phyloP scores from a whole-genome alignment of 2,329 filamentous ascomycete species.

The Aureobasidium subglaciale region DNA sequence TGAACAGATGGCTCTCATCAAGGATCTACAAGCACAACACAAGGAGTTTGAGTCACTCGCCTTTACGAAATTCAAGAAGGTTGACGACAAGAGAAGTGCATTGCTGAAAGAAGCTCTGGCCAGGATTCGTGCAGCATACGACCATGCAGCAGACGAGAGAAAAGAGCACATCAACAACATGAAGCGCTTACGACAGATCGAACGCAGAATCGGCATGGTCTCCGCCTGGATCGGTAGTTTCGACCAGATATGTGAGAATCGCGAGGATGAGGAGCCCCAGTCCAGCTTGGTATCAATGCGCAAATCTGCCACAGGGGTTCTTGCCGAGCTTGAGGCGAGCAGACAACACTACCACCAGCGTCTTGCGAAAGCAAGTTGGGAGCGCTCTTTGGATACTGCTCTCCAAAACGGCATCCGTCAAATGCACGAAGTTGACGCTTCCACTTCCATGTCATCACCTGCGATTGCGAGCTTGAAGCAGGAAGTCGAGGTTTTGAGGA shows the following conservation, averaged over 20 bases:
- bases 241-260: constrained; percentile 67
- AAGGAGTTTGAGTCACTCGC: constrained; percentile 78
- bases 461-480: constrained; percentile 64
- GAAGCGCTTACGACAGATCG: constrained; percentile 74
- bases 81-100: constrained; percentile 73
- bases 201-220: constrained; percentile 78
- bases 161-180: constrained; percentile 71
- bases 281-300: constrained; percentile 66
- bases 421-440: constrained; percentile 61
- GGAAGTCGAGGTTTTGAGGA: constrained; percentile 80
- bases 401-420: constrained; percentile 78
- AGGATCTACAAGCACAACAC: constrained; percentile 87
- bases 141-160: constrained; percentile 69
- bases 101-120: constrained; percentile 70
- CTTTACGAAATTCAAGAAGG: constrained; percentile 85
- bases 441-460: constrained; percentile 51
- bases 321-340: constrained; percentile 82
- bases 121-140: constrained; percentile 75
- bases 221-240: constrained; percentile 91
- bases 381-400: constrained; percentile 77
- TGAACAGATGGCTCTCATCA: constrained; percentile 95
- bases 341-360: constrained; percentile 85
- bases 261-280: constrained; percentile 60
- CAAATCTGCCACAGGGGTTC: constrained; percentile 80
- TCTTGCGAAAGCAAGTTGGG: constrained; percentile 75